These are phyloP conservation scores for Peribolospora baueri DNA, from an alignment of 768 basidiomycete species.

Conservation along the genomic window DNA sequence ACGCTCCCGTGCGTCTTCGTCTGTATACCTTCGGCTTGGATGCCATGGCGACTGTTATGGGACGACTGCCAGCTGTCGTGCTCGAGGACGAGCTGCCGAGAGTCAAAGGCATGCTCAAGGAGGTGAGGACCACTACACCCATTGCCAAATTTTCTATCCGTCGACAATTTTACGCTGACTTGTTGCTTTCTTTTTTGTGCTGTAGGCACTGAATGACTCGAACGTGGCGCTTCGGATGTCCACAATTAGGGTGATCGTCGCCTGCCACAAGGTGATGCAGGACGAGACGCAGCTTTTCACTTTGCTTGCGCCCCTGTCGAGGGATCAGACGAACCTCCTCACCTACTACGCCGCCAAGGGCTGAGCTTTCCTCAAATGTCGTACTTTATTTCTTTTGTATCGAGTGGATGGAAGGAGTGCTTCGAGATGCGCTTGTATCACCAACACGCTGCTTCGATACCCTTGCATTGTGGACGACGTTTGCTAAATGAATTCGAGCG, in stretches of 20 bases:
- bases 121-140: conserved; percentile 1
- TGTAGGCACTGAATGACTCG: conserved; percentile 9
- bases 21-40: conserved; percentile 6
- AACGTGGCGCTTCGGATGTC: conserved; percentile 5
- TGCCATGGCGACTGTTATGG: conserved; percentile 8
- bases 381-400: too few relatives aligned
- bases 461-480: too few relatives aligned
- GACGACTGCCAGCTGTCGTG: conserved; percentile 8
- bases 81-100: conserved; percentile 13
- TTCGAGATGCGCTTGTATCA: too few relatives aligned
- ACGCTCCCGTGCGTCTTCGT: too few relatives aligned
- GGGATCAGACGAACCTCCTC: conserved; percentile 8
- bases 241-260: conserved; percentile 7
- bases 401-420: too few relatives aligned
- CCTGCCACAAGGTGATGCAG: conserved; percentile 6
- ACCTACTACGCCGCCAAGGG: conserved; percentile 1
- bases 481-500: too few relatives aligned
- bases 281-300: conserved; percentile 7
- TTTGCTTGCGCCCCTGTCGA: conserved; percentile 7
- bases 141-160: not conserved
- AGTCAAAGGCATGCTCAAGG: conserved; percentile 4
- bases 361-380: too few relatives aligned
- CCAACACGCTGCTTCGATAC: too few relatives aligned
- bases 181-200: too few relatives aligned
- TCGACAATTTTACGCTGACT: not conserved